These are phyloP conservation scores for Acacia melanoxylon DNA, from an alignment of 306 rosid species.

Conservation along the genomic window DNA sequence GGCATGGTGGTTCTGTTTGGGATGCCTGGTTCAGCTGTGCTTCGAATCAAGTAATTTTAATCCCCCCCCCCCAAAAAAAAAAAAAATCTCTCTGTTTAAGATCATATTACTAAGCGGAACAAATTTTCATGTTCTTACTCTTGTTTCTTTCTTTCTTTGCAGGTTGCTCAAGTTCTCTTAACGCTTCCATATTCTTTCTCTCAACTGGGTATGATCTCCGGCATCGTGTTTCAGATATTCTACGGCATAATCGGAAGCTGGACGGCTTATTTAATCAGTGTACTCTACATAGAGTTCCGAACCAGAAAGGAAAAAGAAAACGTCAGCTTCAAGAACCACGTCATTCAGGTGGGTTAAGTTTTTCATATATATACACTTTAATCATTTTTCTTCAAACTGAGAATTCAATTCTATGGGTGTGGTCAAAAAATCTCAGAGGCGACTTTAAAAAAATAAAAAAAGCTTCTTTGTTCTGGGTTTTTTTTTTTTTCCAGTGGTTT, in stretches of 20 bases:
- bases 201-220: slow-evolving; percentile 92
- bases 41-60: slow-evolving; percentile 74
- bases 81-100: background rate
- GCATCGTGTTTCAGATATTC: slow-evolving; percentile 74
- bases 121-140: background rate
- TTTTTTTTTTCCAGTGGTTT: slow-evolving; percentile 67
- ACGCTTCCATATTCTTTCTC: slow-evolving; percentile 98
- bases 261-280: slow-evolving; percentile 96
- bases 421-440: background rate
- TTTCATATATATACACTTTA: background rate
- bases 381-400: background rate
- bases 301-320: slow-evolving; percentile 94
- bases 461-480: slow-evolving; percentile 23
- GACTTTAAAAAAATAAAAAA: slow-evolving; percentile 2
- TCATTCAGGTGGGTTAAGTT: slow-evolving; percentile 68
- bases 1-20: slow-evolving; percentile 99
- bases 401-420: background rate
- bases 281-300: slow-evolving; percentile 80
- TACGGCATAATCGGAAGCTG: slow-evolving; percentile 93
- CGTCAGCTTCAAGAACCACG: slow-evolving; percentile 89
- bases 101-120: background rate
- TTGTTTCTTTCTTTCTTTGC: background rate
- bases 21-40: slow-evolving; percentile 99
- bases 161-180: slow-evolving; percentile 96
- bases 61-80: background rate